Evolutionary conservation across 768 basidiomycete species (phyloP).

Genomic region (Sarcodon sp.): DNA sequence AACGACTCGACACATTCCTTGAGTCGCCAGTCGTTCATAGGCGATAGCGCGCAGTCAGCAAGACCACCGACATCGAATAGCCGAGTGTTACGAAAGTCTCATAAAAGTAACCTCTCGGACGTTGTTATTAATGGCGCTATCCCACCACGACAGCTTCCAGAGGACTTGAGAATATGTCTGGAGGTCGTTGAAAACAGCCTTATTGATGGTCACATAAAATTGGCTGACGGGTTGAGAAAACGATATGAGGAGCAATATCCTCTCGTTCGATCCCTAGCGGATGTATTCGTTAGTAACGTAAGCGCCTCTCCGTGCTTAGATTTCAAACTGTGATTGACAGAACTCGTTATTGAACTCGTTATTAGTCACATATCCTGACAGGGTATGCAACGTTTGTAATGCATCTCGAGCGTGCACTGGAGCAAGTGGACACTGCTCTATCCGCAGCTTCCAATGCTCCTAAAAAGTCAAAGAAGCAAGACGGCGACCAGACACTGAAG

Average conservation of each 20-base stretch:
- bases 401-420: constrained; percentile 84
- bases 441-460: constrained; percentile 37
- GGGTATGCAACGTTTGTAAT: constrained; percentile 92
- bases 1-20: constrained; percentile 66
- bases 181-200: constrained; percentile 82
- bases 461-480: constrained; percentile 69
- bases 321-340: constrained; percentile 7
- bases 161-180: constrained; percentile 75
- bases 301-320: constrained; percentile 18
- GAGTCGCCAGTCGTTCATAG: constrained; percentile 50
- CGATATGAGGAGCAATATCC: constrained; percentile 95
- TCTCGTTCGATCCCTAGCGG: constrained; percentile 82
- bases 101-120: constrained; percentile 40
- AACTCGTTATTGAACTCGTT: constrained; percentile 5
- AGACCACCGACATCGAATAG: constrained; percentile 21
- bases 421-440: constrained; percentile 74
- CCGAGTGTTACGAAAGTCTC: constrained; percentile 49
- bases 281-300: constrained; percentile 93
- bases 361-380: constrained; percentile 81
- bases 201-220: constrained; percentile 76
- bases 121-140: constrained; percentile 36
- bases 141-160: constrained; percentile 72
- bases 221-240: constrained; percentile 77
- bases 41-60: constrained; percentile 31
- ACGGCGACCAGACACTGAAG: constrained; percentile 65